Conservation (phyloP, 208 protist species). For the Entamoeba histolytica region DNA sequence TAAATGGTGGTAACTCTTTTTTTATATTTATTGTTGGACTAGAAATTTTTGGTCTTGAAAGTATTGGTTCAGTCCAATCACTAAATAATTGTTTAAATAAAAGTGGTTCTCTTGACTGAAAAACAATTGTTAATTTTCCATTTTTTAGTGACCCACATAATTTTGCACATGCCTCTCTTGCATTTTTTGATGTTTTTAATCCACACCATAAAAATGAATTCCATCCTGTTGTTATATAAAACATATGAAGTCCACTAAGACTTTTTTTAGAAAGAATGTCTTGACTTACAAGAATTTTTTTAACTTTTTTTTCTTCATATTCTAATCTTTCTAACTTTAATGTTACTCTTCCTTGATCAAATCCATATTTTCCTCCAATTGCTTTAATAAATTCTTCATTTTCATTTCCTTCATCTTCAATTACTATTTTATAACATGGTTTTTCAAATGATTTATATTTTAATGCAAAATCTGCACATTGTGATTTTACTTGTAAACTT, state of each 20-base stretch:
- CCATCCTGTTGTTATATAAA: neutral
- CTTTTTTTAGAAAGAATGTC: neutral
- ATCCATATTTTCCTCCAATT: neutral
- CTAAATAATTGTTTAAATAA: neutral
- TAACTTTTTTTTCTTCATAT: neutral
- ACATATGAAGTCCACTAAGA: neutral
- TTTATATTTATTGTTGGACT: neutral
- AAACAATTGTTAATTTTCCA: neutral
- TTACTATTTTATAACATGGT: neutral
- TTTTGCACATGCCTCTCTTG: neutral
- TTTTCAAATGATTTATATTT: neutral
- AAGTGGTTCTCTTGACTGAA: neutral
- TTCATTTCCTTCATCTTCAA: neutral
- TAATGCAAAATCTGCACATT: neutral
- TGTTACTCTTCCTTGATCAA: neutral
- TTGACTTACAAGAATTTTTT: neutral
- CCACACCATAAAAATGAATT: neutral
- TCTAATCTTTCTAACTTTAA: neutral
- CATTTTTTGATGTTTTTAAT: neutral
- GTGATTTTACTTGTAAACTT: neutral
- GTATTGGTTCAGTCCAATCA: neutral
- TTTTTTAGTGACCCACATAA: neutral
- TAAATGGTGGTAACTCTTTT: neutral
- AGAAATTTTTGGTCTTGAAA: neutral
- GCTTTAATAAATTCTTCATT: neutral